Conservation (phyloP, 495 filamentous ascomycete species). For the Lasiosphaeria ovina region DNA sequence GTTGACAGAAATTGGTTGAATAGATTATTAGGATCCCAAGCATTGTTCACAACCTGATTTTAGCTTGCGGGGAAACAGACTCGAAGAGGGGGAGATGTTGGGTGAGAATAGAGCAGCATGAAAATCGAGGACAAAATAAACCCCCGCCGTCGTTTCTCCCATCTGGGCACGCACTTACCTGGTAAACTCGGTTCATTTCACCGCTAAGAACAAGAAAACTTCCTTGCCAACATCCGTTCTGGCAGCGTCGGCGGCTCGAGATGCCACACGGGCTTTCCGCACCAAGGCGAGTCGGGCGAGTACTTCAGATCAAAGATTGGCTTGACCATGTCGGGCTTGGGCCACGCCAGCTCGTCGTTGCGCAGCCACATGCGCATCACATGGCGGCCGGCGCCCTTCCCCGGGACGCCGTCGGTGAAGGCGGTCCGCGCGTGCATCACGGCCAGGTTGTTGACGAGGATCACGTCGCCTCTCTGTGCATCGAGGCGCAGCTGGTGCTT, state of each 20-base stretch:
- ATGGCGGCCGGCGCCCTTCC: constrained; percentile 2
- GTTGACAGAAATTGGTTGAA: background rate
- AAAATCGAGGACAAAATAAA: background rate
- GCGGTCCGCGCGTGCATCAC: constrained; percentile 10
- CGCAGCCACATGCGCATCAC: constrained; percentile 16
- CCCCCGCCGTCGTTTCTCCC: background rate
- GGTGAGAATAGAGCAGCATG: background rate
- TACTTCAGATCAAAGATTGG: constrained; percentile 10
- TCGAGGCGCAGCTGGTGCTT: constrained; percentile 5
- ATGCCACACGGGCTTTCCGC: constrained; percentile 4
- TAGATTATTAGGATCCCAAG: background rate
- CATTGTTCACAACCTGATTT: background rate
- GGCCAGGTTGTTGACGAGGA: constrained; percentile 12
- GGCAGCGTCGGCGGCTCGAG: constrained; percentile 1
- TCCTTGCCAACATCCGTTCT: constrained; percentile 4
- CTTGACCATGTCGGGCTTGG: constrained; percentile 5
- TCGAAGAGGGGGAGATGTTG: background rate
- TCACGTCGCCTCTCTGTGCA: constrained; percentile 8
- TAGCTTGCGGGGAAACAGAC: background rate
- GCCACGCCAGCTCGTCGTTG: constrained; percentile 6
- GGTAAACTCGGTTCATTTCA: background rate
- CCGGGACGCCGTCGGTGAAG: constrained; percentile 4
- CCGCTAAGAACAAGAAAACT: constrained; percentile 10
- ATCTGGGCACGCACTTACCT: background rate
- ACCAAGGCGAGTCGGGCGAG: constrained; percentile 2